phyloP scores from a whole-genome alignment of 2,329 filamentous ascomycete species.

The Paecilomyces dactylethromorphus region DNA sequence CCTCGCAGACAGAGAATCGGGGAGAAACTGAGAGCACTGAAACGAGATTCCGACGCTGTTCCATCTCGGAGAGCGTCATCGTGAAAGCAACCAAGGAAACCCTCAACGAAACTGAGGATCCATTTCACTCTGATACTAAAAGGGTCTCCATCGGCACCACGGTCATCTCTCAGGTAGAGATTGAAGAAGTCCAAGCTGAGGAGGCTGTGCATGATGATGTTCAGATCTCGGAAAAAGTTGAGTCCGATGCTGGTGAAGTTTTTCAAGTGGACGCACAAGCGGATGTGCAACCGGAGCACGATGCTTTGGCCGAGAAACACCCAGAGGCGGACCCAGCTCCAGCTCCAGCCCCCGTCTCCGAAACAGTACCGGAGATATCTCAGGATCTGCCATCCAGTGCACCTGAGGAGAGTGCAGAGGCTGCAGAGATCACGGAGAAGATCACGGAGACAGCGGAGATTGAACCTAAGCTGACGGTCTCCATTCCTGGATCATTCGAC shows the following conservation, averaged over 20 bases:
- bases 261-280: too few relatives aligned
- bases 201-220: not conserved
- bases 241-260: not conserved
- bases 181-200: not conserved
- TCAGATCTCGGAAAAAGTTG: not conserved
- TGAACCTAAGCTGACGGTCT: not conserved
- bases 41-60: not conserved
- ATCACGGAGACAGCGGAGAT: not conserved
- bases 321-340: not conserved
- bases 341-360: not conserved
- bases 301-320: not conserved
- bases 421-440: too few relatives aligned
- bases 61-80: not conserved
- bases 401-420: not conserved
- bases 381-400: not conserved
- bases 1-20: conserved; percentile 1
- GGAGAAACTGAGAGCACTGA: conserved; percentile 11
- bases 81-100: not conserved
- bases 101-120: conserved; percentile 5
- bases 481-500: not conserved
- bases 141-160: conserved; percentile 10
- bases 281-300: not conserved
- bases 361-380: not conserved
- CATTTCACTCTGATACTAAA: conserved; percentile 12
- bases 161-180: conserved; percentile 7